Evolutionary conservation across 768 basidiomycete genomes (phyloP).

Genomic region (Strobilomyces dryophilus): DNA sequence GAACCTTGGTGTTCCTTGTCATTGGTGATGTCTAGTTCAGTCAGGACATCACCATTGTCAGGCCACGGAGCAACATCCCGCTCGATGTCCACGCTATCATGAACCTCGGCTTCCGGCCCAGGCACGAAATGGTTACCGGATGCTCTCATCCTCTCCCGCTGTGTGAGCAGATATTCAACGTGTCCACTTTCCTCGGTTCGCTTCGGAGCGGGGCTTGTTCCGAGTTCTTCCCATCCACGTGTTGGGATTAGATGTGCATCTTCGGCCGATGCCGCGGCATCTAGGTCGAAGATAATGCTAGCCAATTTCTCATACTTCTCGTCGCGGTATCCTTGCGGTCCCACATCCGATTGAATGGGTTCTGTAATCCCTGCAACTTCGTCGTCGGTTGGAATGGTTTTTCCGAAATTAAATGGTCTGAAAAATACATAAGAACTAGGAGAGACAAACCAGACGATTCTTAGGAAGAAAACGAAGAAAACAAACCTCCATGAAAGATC

Average conservation of each 20-base stretch:
- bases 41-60: neutral
- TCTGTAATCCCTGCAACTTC: slow-evolving; percentile 23
- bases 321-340: slow-evolving; percentile 13
- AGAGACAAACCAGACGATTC: neutral
- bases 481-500: slow-evolving; percentile 67
- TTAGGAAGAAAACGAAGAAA: neutral
- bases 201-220: slow-evolving; percentile 23
- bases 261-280: slow-evolving; percentile 7
- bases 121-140: neutral
- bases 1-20: neutral
- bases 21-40: neutral
- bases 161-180: slow-evolving; percentile 25
- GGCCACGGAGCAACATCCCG: neutral
- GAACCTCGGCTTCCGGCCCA: neutral
- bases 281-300: slow-evolving; percentile 13
- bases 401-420: slow-evolving; percentile 48
- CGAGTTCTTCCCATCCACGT: slow-evolving; percentile 22
- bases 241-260: slow-evolving; percentile 7
- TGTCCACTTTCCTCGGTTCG: slow-evolving; percentile 8
- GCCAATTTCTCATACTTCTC: slow-evolving; percentile 6
- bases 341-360: slow-evolving; percentile 12
- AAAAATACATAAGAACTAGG: slow-evolving; percentile 1
- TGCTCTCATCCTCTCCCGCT: slow-evolving; percentile 19
- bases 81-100: neutral
- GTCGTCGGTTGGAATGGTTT: slow-evolving; percentile 29